Evolutionary conservation across 495 filamentous ascomycete genomes (phyloP).

Genomic region (Apodospora peruviana): DNA sequence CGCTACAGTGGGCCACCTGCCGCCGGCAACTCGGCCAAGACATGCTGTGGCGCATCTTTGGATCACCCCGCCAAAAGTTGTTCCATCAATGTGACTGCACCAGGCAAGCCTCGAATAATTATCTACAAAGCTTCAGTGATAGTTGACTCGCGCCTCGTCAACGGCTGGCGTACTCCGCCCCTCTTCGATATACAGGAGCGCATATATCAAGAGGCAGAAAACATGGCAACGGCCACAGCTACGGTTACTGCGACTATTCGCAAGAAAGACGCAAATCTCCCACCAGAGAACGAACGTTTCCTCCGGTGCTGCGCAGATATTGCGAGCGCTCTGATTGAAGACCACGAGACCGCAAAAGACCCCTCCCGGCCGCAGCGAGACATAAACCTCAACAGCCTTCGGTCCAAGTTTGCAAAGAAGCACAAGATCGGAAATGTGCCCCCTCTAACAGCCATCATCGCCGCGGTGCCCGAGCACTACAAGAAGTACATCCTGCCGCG

Average conservation of each 20-base stretch:
- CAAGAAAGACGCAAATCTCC: slow-evolving; percentile 65
- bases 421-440: slow-evolving; percentile 79
- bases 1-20: neutral
- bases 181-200: too few relatives aligned
- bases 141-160: too few relatives aligned
- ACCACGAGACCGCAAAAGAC: slow-evolving; percentile 75
- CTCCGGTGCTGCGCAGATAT: slow-evolving; percentile 93
- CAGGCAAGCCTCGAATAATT: neutral
- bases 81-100: neutral
- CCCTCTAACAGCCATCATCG: slow-evolving; percentile 92
- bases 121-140: neutral
- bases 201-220: too few relatives aligned
- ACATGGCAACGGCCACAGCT: slow-evolving; percentile 34
- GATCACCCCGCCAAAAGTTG: neutral
- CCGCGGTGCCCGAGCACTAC: slow-evolving; percentile 95
- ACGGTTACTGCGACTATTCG: slow-evolving; percentile 33
- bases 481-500: slow-evolving; percentile 98
- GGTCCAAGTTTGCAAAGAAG: slow-evolving; percentile 86
- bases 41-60: too few relatives aligned
- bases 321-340: slow-evolving; percentile 85
- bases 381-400: slow-evolving; percentile 86
- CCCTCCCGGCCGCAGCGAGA: slow-evolving; percentile 68
- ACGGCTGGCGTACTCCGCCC: too few relatives aligned
- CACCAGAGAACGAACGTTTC: slow-evolving; percentile 89
- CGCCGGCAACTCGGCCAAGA: neutral